phyloP scores from a whole-genome alignment of 192 early-diverging fungal genomes.

The Entomortierella beljakovae region DNA sequence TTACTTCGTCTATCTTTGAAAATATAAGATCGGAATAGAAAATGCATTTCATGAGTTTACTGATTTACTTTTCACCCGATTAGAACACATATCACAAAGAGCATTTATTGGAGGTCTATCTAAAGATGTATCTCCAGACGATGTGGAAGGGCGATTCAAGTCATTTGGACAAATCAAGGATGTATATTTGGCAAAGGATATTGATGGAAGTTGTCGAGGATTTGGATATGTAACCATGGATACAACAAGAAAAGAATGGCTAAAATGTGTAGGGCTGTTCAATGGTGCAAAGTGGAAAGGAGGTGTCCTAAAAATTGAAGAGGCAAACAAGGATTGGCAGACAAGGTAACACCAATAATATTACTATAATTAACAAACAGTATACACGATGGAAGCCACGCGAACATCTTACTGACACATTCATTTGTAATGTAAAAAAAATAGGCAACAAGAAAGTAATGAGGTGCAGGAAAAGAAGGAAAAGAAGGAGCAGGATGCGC shows the following conservation, averaged over 20 bases:
- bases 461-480: slow-evolving; percentile 42
- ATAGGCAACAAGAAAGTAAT: slow-evolving; percentile 63
- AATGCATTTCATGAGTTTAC: too few relatives aligned
- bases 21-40: too few relatives aligned
- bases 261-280: slow-evolving; percentile 75
- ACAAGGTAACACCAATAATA: slow-evolving; percentile 40
- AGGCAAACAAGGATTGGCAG: slow-evolving; percentile 82
- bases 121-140: slow-evolving; percentile 61
- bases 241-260: slow-evolving; percentile 74
- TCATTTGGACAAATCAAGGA: slow-evolving; percentile 74
- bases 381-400: too few relatives aligned
- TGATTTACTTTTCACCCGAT: too few relatives aligned
- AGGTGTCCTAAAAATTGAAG: slow-evolving; percentile 77
- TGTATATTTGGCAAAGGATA: slow-evolving; percentile 64
- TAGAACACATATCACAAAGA: slow-evolving; percentile 61
- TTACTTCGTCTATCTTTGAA: background rate
- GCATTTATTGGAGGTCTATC: slow-evolving; percentile 85
- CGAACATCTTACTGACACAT: background rate
- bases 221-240: slow-evolving; percentile 80
- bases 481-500: slow-evolving; percentile 53
- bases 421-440: background rate
- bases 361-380: too few relatives aligned
- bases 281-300: slow-evolving; percentile 91
- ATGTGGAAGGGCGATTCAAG: slow-evolving; percentile 75
- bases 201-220: slow-evolving; percentile 66